These are phyloP conservation scores for Microcos paniculata DNA, from an alignment of 345 rosid species.

Conservation along the genomic window DNA sequence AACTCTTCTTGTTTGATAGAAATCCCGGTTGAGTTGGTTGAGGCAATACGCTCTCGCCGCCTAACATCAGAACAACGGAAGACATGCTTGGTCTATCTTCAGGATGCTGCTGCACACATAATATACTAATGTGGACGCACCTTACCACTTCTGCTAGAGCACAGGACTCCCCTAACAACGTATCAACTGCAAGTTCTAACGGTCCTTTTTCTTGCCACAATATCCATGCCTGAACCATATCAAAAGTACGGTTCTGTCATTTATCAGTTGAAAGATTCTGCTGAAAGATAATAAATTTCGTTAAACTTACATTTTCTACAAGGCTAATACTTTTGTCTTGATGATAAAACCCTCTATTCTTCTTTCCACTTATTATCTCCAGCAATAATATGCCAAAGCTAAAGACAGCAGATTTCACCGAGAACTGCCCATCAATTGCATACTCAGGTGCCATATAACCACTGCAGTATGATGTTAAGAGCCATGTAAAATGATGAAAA, in stretches of 20 bases:
- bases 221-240: conserved; percentile 38
- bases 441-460: too few relatives aligned
- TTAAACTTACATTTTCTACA: too few relatives aligned
- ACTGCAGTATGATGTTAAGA: conserved; percentile 13
- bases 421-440: too few relatives aligned
- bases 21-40: conserved; percentile 45
- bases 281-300: conserved; percentile 1
- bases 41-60: conserved; percentile 35
- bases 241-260: neutral
- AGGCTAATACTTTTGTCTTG: too few relatives aligned
- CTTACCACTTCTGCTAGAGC: conserved; percentile 22
- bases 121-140: conserved; percentile 42
- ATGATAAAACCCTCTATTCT: too few relatives aligned
- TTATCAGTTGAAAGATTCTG: too few relatives aligned
- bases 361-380: too few relatives aligned
- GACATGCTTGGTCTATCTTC: conserved; percentile 48
- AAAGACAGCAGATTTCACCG: too few relatives aligned
- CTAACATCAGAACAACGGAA: conserved; percentile 41
- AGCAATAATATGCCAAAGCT: too few relatives aligned
- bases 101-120: conserved; percentile 42
- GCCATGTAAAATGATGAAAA: neutral
- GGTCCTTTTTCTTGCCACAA: conserved; percentile 32
- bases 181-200: conserved; percentile 22
- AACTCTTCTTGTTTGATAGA: conserved; percentile 22
- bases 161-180: neutral